Conservation (phyloP, 2,329 filamentous ascomycete species). For the Hypoxylon sp. region DNA sequence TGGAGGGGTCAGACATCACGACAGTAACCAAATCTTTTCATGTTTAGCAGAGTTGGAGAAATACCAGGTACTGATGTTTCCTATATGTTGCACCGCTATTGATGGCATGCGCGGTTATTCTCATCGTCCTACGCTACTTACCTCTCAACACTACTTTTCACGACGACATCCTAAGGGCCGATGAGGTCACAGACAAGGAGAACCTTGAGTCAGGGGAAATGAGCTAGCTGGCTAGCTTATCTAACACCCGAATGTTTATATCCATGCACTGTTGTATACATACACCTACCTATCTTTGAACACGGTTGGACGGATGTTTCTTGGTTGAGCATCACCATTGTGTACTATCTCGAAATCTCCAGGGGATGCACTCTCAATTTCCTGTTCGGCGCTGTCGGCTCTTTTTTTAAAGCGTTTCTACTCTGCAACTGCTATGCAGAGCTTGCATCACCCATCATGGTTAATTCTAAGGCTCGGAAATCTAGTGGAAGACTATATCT, state of each 20-base stretch:
- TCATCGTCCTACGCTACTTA: constrained; percentile 26
- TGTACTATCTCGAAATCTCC: constrained; percentile 38
- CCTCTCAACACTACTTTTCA: constrained; percentile 29
- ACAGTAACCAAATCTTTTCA: constrained; percentile 32
- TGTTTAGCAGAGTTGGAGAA: constrained; percentile 39
- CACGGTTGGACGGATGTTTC: constrained; percentile 34
- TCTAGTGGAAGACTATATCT: constrained; percentile 25
- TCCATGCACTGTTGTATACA: constrained; percentile 29
- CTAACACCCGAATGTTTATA: constrained; percentile 15
- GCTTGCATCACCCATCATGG: constrained; percentile 38
- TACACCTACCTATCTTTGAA: constrained; percentile 21
- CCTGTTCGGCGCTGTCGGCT: constrained; percentile 40
- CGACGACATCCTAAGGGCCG: constrained; percentile 36
- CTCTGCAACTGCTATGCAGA: constrained; percentile 16
- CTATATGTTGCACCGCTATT: constrained; percentile 42
- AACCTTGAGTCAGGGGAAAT: constrained; percentile 20
- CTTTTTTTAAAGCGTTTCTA: constrained; percentile 39
- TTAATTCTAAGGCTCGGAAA: constrained; percentile 27
- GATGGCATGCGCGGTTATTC: constrained; percentile 37
- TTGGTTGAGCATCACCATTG: constrained; percentile 34
- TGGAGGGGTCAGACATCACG: constrained; percentile 31
- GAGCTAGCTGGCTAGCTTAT: constrained; percentile 37
- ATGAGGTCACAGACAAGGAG: constrained; percentile 41
- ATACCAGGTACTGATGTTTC: constrained; percentile 26
- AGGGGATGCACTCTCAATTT: constrained; percentile 33